Base-by-base conservation (phyloP, 139 green algal genomes). In the Chlorella sp. region DNA sequence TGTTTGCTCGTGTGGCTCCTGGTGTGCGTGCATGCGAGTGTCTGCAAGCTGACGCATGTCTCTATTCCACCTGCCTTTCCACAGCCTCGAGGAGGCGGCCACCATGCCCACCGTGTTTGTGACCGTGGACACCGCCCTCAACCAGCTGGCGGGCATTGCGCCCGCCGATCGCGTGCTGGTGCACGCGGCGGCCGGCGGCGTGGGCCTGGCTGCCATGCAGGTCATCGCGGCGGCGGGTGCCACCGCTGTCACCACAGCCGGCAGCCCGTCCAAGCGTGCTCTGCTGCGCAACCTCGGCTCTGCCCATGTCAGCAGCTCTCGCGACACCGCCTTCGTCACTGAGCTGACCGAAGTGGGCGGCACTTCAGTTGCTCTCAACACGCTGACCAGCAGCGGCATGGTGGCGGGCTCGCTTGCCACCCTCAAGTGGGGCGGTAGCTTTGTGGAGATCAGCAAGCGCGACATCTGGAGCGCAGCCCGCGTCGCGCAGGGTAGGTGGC, bases 381-480 rank as follows among this genome's bases (percentile, higher is more conserved):
- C 90, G 30, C 89, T 98, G 76, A 98, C 95, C n/a, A 94, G 90
- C n/a, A 90, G 93, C 13, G 95, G 95, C 81, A 95, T 98, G 92
- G 94, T 98, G 64, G 90, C 90, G 19, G 93, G 84, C 34, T 93
- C 89, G 2, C 80, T 98, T 60, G 87, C 94, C 28, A 34, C 77
- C n/a, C 76, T 97, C 36, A 83, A 60, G n/a, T 54, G n/a, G 14
- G 93, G 93, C 43, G 95, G 90, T 0, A 46, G 83, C 0, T 88
- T 97, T 79, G 91, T 96, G 54, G 95, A 98, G 87, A 97, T 98
- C 84, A 93, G 92, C 84, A 98, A 98, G 92, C 88, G 95, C 46
- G 95, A 97, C 91, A 96, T 98, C 73, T 98, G 94, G 94, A 92
- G 85, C 48, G 70, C 86, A 0, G 83, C 80, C 2, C 87, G 92